Percentiles rank a stretch among this genome's conserved stretches.
These are phyloP conservation scores for Fusarium miscanthi DNA, from an alignment of 2,329 filamentous ascomycete species.

Conservation along the genomic window DNA sequence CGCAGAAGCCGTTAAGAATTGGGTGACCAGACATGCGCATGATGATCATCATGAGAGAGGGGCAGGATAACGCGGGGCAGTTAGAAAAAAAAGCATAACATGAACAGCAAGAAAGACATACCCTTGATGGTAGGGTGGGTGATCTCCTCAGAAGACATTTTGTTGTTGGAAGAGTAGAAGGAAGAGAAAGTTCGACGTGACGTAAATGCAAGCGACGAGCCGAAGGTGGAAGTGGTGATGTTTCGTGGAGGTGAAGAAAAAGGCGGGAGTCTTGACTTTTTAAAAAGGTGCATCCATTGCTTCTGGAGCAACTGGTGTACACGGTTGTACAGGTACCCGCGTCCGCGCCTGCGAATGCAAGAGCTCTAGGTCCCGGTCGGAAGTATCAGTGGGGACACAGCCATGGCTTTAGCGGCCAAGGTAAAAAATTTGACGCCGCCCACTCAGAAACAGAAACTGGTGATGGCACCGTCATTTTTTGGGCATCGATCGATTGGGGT, in stretches of 20 bases:
- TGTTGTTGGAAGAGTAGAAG: constrained; percentile 45
- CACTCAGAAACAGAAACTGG: constrained; percentile 26
- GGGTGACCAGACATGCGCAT: not conserved
- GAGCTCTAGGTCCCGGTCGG: constrained; percentile 12
- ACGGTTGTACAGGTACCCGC: constrained; percentile 15
- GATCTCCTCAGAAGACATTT: constrained; percentile 71
- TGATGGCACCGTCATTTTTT: constrained; percentile 35
- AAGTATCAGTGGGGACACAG: constrained; percentile 10
- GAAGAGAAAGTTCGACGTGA: constrained; percentile 7
- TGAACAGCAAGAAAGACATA: constrained; percentile 49
- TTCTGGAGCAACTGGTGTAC: not conserved
- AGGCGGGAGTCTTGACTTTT: constrained; percentile 39
- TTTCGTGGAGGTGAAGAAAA: constrained; percentile 33
- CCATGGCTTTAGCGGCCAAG: constrained; percentile 26
- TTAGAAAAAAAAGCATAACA: not conserved
- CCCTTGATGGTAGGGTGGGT: constrained; percentile 82
- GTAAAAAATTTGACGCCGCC: constrained; percentile 45
- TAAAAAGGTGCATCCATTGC: constrained; percentile 17
- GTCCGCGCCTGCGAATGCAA: constrained; percentile 19
- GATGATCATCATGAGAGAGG: constrained; percentile 44
- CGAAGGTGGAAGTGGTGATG: constrained; percentile 20
- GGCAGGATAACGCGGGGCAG: constrained; percentile 39
- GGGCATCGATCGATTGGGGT: constrained; percentile 36
- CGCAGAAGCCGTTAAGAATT: not conserved
- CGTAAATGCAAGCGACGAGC: constrained; percentile 29